Evolutionary conservation across 2,329 filamentous ascomycete genomes (phyloP).

Genomic region (Fusarium tupiense): DNA sequence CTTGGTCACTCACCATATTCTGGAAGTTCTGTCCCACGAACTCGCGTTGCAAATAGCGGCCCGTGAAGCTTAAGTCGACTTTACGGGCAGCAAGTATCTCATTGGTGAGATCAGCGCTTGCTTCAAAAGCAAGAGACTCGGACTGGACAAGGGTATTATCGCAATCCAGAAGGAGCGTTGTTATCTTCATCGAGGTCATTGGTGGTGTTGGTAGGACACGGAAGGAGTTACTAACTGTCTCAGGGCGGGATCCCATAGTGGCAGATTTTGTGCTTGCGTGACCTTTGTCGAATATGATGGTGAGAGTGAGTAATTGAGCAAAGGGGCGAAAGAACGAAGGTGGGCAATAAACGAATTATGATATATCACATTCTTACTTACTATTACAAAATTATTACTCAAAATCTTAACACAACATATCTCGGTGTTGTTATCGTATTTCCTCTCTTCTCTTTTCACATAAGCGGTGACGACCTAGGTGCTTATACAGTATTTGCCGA

Average conservation of each 20-base stretch:
- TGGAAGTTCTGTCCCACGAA: not conserved
- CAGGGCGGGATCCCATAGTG: not conserved
- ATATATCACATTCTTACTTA: not conserved
- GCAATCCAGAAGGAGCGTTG: not conserved
- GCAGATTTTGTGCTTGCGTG: not conserved
- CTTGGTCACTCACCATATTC: not conserved
- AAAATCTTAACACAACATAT: not conserved
- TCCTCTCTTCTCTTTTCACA: not conserved
- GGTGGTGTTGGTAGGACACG: accelerated
- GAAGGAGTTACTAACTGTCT: not conserved
- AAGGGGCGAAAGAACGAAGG: no score
- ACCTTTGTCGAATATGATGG: no score
- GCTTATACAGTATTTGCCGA: no score
- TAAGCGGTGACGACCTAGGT: not conserved
- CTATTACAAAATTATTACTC: not conserved
- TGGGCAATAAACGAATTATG: not conserved
- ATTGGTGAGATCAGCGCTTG: not conserved
- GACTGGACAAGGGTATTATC: not conserved
- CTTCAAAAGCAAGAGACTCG: not conserved
- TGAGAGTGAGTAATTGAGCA: no score
- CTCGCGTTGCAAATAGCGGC: not conserved
- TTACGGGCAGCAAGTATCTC: not conserved
- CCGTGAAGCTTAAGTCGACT: not conserved
- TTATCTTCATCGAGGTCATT: not conserved
- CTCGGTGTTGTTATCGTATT: not conserved